Evolutionary conservation across 495 filamentous ascomycete species (phyloP).

Genomic region (Xylaria flabelliformis): DNA sequence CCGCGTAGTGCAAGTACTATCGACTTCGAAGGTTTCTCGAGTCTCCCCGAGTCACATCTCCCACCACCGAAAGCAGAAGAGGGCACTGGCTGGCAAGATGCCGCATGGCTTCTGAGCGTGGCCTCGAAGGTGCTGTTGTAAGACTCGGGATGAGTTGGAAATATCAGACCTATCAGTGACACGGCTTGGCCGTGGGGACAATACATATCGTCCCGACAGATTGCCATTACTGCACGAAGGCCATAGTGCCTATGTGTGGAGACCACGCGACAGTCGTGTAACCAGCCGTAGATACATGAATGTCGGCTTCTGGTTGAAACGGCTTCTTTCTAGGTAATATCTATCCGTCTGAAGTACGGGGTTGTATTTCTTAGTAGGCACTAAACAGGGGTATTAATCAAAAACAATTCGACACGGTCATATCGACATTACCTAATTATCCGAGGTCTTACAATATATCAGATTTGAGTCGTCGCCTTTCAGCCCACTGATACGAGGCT

Average conservation of each 20-base stretch:
- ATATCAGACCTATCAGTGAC: background rate
- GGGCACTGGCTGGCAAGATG: conserved; percentile 79
- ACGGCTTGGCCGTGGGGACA: conserved; percentile 6
- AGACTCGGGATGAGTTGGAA: conserved; percentile 18
- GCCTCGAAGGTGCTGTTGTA: conserved; percentile 74
- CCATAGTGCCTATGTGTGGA: background rate
- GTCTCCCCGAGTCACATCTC: conserved; percentile 37
- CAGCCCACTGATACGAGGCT: conserved; percentile 12
- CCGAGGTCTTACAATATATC: background rate
- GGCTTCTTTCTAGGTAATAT: conserved; percentile 6
- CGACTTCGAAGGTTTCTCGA: conserved; percentile 39
- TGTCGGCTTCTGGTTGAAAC: conserved; percentile 19
- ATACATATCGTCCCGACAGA: background rate
- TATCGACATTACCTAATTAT: background rate
- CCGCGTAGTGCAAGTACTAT: conserved; percentile 42
- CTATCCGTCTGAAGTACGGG: background rate
- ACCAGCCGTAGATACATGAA: conserved; percentile 26
- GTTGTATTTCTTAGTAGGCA: conserved; percentile 9
- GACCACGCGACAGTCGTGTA: conserved; percentile 22
- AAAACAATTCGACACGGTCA: background rate
- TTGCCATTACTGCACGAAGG: background rate
- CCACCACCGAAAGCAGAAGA: conserved; percentile 57
- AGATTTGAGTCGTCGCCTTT: background rate
- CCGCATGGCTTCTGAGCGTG: conserved; percentile 80
- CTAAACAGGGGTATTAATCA: conserved; percentile 4